Percentiles rank a stretch among this genome's conserved stretches.
Evolutionary conservation across 129 eudicot species (phyloP).

Genomic region (Pseudognaphalium luteoalbum): DNA sequence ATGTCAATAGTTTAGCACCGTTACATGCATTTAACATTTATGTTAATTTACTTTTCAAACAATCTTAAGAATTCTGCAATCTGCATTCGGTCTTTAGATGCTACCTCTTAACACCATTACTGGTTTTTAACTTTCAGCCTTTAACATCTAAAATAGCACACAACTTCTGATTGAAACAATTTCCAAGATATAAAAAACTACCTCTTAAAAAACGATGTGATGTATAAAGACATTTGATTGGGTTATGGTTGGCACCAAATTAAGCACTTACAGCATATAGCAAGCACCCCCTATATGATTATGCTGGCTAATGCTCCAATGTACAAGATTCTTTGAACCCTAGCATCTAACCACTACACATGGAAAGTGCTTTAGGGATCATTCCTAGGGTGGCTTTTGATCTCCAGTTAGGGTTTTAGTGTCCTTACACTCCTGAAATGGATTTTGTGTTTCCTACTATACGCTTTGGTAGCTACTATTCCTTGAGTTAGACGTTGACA

Average conservation of each 20-base stretch:
- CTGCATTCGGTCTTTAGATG: neutral
- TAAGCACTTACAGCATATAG: neutral
- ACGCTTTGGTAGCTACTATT: no score
- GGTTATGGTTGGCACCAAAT: neutral
- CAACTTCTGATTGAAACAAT: neutral
- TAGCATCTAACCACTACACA: neutral
- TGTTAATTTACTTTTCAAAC: neutral
- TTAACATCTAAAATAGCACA: neutral
- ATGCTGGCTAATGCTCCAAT: neutral
- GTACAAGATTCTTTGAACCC: neutral
- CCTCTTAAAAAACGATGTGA: neutral
- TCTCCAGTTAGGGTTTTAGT: neutral
- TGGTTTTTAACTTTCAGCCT: neutral
- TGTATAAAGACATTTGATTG: neutral
- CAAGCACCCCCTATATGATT: neutral
- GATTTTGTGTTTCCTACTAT: no score
- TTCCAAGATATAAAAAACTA: neutral
- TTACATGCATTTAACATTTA: neutral
- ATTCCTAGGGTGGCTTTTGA: neutral
- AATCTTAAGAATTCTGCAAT: neutral
- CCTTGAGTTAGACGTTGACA: neutral
- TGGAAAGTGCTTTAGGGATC: neutral
- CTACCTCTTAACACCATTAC: neutral
- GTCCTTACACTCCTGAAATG: neutral
- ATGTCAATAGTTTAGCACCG: neutral